These are phyloP conservation scores for Neofusicoccum umdonicola DNA, from an alignment of 2,329 filamentous ascomycete species.

Conservation along the genomic window DNA sequence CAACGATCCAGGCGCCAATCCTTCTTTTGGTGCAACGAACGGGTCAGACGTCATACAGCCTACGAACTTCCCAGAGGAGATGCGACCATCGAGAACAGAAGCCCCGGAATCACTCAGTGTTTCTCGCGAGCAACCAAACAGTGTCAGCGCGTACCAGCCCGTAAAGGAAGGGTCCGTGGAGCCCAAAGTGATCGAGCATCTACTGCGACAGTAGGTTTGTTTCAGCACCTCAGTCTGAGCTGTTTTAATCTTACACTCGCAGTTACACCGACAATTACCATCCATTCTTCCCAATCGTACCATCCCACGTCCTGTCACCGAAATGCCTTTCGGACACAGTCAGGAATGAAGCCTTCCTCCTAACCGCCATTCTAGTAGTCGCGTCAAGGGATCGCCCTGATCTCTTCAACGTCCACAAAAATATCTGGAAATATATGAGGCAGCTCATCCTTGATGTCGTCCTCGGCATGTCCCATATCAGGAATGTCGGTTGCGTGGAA, in stretches of 20 bases:
- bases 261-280: constrained; percentile 19
- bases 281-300: constrained; percentile 15
- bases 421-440: constrained; percentile 16
- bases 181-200: neutral
- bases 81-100: neutral
- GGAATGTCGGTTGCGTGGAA: constrained; percentile 19
- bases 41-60: neutral
- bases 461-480: constrained; percentile 9
- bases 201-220: neutral
- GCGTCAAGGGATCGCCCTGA: constrained; percentile 17
- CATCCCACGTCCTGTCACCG: neutral
- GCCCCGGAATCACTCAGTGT: neutral
- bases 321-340: constrained; percentile 1
- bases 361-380: constrained; percentile 18
- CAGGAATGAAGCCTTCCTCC: constrained; percentile 12
- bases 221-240: neutral
- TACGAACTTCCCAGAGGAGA: neutral
- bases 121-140: too few relatives aligned
- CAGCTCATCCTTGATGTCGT: constrained; percentile 14
- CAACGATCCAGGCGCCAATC: neutral
- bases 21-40: neutral
- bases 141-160: neutral
- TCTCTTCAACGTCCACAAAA: neutral
- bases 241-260: neutral
- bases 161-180: neutral